These are phyloP conservation scores for Colletotrichum ledebouriae DNA, from an alignment of 2,329 filamentous ascomycete genomes.

Conservation along the genomic window DNA sequence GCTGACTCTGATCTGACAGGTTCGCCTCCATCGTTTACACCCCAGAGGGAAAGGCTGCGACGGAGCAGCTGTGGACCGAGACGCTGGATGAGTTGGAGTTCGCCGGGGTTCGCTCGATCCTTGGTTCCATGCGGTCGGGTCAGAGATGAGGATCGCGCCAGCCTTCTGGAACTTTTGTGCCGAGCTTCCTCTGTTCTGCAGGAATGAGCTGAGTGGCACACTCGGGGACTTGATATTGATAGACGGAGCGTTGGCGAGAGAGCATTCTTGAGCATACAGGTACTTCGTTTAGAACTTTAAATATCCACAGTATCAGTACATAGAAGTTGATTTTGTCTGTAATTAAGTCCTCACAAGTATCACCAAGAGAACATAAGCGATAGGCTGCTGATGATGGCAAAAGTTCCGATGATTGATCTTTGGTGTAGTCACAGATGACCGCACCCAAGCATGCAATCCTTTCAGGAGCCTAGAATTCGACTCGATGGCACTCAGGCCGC, in stretches of 20 bases:
- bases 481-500: too few species aligned
- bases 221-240: background rate
- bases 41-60: slow-evolving; percentile 24
- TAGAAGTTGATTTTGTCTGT: too few species aligned
- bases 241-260: background rate
- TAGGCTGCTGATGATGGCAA: too few species aligned
- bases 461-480: too few species aligned
- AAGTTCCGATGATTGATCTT: too few species aligned
- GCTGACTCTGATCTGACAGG: slow-evolving; percentile 46
- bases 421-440: too few species aligned
- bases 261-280: too few species aligned
- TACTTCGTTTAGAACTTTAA: too few species aligned
- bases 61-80: slow-evolving; percentile 41
- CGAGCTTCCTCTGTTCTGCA: background rate
- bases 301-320: background rate
- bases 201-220: slow-evolving; percentile 11
- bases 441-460: too few species aligned
- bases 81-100: slow-evolving; percentile 43
- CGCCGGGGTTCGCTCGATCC: slow-evolving; percentile 42
- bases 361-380: too few species aligned
- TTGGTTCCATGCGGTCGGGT: slow-evolving; percentile 13
- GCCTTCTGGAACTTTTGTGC: background rate
- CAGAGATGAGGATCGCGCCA: background rate
- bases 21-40: slow-evolving; percentile 40
- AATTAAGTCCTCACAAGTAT: too few species aligned